Evolutionary conservation across 2,329 filamentous ascomycete genomes (phyloP).

Genomic region (Xylaria arbuscula): DNA sequence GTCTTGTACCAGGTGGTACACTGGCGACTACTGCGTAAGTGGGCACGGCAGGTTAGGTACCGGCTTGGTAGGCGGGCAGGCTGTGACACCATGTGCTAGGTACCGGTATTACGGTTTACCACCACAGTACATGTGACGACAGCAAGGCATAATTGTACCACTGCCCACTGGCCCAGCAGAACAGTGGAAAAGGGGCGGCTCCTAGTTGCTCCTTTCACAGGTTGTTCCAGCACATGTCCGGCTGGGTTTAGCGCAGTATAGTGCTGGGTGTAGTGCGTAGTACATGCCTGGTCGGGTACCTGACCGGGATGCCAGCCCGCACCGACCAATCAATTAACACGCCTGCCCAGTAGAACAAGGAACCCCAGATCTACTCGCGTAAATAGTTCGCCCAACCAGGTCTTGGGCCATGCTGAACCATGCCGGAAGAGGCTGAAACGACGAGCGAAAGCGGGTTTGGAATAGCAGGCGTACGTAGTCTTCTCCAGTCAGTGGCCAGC

Average conservation of each 20-base stretch:
- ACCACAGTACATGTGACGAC: slow-evolving; percentile 14
- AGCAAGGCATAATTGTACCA: slow-evolving; percentile 1
- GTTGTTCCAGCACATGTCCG: slow-evolving; percentile 4
- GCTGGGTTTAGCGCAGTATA: neutral
- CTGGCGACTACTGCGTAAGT: no score
- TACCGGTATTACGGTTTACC: neutral
- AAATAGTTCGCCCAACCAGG: neutral
- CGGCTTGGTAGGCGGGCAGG: no score
- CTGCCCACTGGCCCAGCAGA: neutral
- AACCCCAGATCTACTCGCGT: slow-evolving; percentile 12
- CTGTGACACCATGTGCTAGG: no score
- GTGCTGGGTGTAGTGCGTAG: neutral
- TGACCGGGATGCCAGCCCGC: neutral
- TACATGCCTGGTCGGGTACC: neutral
- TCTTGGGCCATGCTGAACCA: neutral
- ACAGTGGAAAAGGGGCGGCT: slow-evolving; percentile 1
- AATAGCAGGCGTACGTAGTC: neutral
- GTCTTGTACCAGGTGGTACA: no score
- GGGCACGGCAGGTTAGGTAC: neutral
- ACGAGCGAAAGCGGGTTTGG: slow-evolving; percentile 11
- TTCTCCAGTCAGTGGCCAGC: no score
- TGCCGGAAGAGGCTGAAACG: slow-evolving; percentile 23
- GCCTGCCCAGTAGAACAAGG: neutral
- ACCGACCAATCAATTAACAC: slow-evolving; percentile 22
- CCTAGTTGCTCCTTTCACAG: neutral